phyloP scores from a whole-genome alignment of 225 moss, liverwort and hornwort species.

The Takakia lepidozioides region DNA sequence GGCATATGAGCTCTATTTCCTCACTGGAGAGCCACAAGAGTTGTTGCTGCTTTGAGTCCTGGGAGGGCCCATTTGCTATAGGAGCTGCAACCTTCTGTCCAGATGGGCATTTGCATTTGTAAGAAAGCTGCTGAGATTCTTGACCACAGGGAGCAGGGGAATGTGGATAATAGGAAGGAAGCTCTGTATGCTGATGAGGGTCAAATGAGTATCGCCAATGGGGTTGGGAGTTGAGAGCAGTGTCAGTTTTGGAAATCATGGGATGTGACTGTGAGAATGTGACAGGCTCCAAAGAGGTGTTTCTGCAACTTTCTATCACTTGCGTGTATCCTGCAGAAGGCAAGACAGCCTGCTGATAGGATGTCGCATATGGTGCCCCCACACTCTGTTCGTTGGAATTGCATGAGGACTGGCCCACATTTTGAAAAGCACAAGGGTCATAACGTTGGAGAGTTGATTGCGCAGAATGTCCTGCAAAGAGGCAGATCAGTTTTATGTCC shows the following conservation, averaged over 20 bases:
- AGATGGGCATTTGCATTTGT: neutral
- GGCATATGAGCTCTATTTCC: constrained; percentile 14
- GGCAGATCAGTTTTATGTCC: no score
- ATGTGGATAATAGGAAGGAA: no score
- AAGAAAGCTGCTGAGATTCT: neutral
- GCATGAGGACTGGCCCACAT: neutral
- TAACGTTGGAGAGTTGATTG: neutral
- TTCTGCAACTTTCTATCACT: no score
- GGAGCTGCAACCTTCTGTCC: constrained; percentile 1
- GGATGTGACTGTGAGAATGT: neutral
- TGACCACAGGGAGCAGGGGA: neutral
- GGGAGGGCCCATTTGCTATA: constrained; percentile 1
- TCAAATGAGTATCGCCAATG: no score
- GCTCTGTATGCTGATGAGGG: no score
- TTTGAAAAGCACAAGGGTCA: neutral
- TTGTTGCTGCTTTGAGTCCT: constrained; percentile 8
- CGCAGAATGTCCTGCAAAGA: neutral
- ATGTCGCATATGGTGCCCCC: no score
- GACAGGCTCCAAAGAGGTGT: neutral
- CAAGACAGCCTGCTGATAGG: no score
- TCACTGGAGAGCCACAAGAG: constrained; percentile 13
- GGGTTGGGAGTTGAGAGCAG: neutral
- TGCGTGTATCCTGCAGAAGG: no score
- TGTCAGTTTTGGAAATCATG: neutral
- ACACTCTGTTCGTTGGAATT: neutral